Evolutionary conservation across 1,284 basidiomycete species (phyloP).

Genomic region (Cutaneotrichosporon sp.): DNA sequence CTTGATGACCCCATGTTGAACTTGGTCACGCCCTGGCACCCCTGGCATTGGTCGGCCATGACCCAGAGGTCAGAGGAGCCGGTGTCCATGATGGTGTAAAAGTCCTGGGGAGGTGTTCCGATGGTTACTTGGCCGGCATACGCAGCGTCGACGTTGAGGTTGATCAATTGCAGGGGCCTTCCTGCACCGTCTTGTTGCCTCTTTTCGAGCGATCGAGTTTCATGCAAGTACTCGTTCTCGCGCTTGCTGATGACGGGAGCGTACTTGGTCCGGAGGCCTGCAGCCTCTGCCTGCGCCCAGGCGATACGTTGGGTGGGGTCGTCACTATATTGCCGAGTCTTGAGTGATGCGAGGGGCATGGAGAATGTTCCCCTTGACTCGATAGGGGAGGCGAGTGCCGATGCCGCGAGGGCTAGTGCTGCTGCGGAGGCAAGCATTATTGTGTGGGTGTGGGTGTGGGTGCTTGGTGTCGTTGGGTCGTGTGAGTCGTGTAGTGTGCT

Average conservation of each 20-base stretch:
- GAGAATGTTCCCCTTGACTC: background rate
- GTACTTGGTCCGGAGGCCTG: conserved; percentile 34
- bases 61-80: conserved; percentile 54
- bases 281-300: conserved; percentile 35
- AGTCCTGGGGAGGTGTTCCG: conserved; percentile 50
- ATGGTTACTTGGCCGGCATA: conserved; percentile 39
- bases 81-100: conserved; percentile 53
- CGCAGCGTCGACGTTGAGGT: conserved; percentile 40
- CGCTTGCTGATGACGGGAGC: conserved; percentile 23
- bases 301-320: conserved; percentile 25
- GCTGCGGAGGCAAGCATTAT: background rate
- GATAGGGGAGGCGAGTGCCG: conserved; percentile 3
- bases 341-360: conserved; percentile 18
- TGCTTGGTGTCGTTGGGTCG: background rate
- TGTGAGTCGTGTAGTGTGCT: background rate
- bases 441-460: background rate
- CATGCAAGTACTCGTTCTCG: conserved; percentile 15
- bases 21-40: conserved; percentile 29
- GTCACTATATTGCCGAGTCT: conserved; percentile 25
- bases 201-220: conserved; percentile 5
- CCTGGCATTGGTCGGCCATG: conserved; percentile 35
- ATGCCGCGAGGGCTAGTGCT: conserved; percentile 5
- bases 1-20: conserved; percentile 32
- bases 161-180: conserved; percentile 12
- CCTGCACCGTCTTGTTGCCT: conserved; percentile 11